These are phyloP conservation scores for Pleurotus djamor DNA, from an alignment of 768 basidiomycete species.

Conservation along the genomic window DNA sequence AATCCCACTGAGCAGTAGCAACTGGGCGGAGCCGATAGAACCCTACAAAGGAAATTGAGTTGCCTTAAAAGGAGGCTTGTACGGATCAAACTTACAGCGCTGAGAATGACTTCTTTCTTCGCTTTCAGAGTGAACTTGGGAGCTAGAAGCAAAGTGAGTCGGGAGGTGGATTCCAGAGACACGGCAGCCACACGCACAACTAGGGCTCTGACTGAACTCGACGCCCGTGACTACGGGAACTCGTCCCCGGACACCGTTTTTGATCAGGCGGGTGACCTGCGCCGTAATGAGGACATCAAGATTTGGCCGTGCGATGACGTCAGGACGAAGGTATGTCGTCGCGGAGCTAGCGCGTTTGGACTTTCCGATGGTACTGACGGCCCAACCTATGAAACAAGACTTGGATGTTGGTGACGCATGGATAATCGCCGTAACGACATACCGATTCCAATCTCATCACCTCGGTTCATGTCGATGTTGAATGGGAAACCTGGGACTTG, in stretches of 20 bases:
- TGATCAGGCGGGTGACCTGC: conserved; percentile 13
- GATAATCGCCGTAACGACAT: background rate
- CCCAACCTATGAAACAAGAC: background rate
- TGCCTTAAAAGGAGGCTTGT: background rate
- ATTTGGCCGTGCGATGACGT: conserved; percentile 18
- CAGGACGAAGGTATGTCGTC: conserved; percentile 21
- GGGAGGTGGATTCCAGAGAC: no score
- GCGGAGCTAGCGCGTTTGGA: conserved; percentile 19
- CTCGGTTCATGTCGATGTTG: conserved; percentile 32
- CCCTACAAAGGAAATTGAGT: background rate
- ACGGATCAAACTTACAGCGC: background rate
- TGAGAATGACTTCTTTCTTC: background rate
- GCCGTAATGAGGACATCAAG: conserved; percentile 20
- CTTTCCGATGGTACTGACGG: background rate
- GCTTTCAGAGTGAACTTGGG: background rate
- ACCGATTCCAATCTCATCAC: conserved; percentile 31
- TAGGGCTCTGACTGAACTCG: conserved; percentile 17
- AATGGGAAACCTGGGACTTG: conserved; percentile 28
- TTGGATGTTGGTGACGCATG: no score
- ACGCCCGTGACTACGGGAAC: conserved; percentile 10
- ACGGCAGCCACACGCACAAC: background rate
- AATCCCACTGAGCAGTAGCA: background rate
- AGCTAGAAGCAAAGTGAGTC: background rate
- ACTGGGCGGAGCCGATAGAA: background rate
- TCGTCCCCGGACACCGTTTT: background rate